Percentiles rank a stretch among this genome's conserved stretches.
These are phyloP conservation scores for Phellinidium pouzarii DNA, from an alignment of 1,284 basidiomycete genomes.

Conservation along the genomic window DNA sequence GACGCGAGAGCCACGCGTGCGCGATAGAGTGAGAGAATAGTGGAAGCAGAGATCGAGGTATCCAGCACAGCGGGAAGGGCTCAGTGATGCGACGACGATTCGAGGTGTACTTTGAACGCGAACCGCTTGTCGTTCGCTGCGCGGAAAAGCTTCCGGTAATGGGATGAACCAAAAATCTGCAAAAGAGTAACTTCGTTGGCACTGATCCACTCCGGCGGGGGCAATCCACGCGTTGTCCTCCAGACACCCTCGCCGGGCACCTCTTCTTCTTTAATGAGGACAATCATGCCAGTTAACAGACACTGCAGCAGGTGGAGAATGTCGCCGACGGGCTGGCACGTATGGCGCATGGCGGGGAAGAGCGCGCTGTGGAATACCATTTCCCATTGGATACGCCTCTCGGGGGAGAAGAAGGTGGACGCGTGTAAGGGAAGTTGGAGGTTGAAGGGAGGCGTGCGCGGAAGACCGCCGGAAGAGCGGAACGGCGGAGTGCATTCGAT, in stretches of 20 bases:
- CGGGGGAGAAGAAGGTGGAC: constrained; percentile 76
- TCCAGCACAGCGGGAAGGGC: no score
- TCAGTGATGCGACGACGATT: constrained; percentile 7
- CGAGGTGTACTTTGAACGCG: constrained; percentile 52
- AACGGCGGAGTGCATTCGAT: constrained; percentile 71
- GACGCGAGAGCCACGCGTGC: no score
- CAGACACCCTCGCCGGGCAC: constrained; percentile 52
- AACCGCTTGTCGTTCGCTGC: constrained; percentile 63
- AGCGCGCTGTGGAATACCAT: constrained; percentile 82
- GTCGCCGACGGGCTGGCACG: constrained; percentile 69
- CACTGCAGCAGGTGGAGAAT: constrained; percentile 73
- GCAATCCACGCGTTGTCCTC: constrained; percentile 70
- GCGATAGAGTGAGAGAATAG: no score
- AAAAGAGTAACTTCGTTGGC: constrained; percentile 56
- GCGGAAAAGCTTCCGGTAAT: constrained; percentile 62
- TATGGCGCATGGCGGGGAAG: constrained; percentile 71
- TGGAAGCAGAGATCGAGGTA: no score
- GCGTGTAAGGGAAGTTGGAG: constrained; percentile 70
- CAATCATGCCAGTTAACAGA: constrained; percentile 72
- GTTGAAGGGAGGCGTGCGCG: constrained; percentile 64
- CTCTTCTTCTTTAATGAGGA: constrained; percentile 66
- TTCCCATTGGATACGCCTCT: constrained; percentile 76
- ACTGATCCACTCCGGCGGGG: constrained; percentile 66
- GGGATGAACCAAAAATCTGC: constrained; percentile 64
- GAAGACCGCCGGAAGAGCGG: constrained; percentile 65